Evolutionary conservation across 306 rosid genomes (phyloP).

Genomic region (Astragalus membranaceus): DNA sequence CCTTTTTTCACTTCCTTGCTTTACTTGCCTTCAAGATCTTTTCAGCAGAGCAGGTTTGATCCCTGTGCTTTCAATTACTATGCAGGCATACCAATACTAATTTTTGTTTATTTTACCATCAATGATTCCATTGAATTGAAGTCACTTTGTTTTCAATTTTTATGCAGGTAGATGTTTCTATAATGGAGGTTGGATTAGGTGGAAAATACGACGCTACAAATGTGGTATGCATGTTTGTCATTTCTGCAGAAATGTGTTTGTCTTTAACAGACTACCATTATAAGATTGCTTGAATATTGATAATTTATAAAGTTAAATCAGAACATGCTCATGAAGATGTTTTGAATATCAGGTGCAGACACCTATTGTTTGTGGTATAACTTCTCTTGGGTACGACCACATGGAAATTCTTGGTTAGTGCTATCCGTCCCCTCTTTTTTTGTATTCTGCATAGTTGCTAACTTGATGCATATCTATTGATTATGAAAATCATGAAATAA

Average conservation of each 20-base stretch:
- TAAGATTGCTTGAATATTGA: conserved; percentile 9
- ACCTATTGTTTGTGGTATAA: conserved; percentile 84
- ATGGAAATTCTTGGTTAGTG: conserved; percentile 98
- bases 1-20: conserved; percentile 91
- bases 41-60: conserved; percentile 74
- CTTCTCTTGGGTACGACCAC: conserved; percentile 97
- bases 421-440: conserved; percentile 3
- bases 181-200: conserved; percentile 95
- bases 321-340: conserved; percentile 9
- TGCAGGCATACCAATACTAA: neutral
- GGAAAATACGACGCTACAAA: conserved; percentile 95
- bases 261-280: neutral
- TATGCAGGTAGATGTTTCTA: conserved; percentile 85
- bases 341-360: conserved; percentile 40
- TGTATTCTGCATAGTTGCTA: conserved; percentile 9
- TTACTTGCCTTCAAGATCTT: conserved; percentile 97
- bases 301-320: conserved; percentile 1
- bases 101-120: neutral
- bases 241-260: neutral
- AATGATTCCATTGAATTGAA: neutral
- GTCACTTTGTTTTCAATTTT: neutral
- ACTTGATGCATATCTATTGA: conserved; percentile 12
- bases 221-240: conserved; percentile 53
- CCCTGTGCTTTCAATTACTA: neutral
- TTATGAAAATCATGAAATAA: neutral